Conservation (phyloP, 2,329 filamentous ascomycete species). For the Pseudogymnoascus verrucosus region DNA sequence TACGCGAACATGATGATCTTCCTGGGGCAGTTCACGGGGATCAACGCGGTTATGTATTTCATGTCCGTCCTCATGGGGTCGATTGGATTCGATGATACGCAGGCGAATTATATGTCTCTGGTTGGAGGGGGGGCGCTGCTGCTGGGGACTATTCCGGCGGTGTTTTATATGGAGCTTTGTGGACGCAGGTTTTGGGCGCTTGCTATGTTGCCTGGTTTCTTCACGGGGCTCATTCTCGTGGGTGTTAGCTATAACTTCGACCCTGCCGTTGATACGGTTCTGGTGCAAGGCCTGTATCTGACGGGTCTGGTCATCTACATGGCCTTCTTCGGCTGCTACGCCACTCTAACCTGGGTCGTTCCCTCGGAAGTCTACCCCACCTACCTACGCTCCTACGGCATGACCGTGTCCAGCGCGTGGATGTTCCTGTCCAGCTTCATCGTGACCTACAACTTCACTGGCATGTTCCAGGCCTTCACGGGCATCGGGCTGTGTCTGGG, state of each 20-base stretch:
- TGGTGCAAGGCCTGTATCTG: constrained; percentile 56
- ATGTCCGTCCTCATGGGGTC: constrained; percentile 60
- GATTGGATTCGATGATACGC: constrained; percentile 55
- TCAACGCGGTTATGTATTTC: constrained; percentile 66
- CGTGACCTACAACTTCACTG: constrained; percentile 67
- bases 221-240: constrained; percentile 59
- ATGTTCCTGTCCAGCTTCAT: constrained; percentile 66
- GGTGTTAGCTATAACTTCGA: constrained; percentile 46
- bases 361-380: constrained; percentile 66
- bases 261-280: constrained; percentile 16
- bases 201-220: constrained; percentile 63
- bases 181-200: constrained; percentile 70
- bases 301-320: constrained; percentile 62
- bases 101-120: constrained; percentile 66
- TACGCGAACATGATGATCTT: constrained; percentile 65
- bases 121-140: constrained; percentile 62
- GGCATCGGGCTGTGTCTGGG: constrained; percentile 58
- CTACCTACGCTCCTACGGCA: constrained; percentile 64
- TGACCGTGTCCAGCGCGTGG: constrained; percentile 61
- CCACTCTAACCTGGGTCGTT: constrained; percentile 57
- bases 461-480: constrained; percentile 62
- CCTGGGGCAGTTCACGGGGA: constrained; percentile 62
- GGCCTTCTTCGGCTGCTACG: constrained; percentile 59
- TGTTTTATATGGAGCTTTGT: constrained; percentile 64
- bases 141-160: constrained; percentile 59